Percentiles rank a stretch among this genome's conserved stretches.
These are phyloP conservation scores for Aquanectria penicillioides DNA, from an alignment of 2,329 filamentous ascomycete genomes.

Conservation along the genomic window DNA sequence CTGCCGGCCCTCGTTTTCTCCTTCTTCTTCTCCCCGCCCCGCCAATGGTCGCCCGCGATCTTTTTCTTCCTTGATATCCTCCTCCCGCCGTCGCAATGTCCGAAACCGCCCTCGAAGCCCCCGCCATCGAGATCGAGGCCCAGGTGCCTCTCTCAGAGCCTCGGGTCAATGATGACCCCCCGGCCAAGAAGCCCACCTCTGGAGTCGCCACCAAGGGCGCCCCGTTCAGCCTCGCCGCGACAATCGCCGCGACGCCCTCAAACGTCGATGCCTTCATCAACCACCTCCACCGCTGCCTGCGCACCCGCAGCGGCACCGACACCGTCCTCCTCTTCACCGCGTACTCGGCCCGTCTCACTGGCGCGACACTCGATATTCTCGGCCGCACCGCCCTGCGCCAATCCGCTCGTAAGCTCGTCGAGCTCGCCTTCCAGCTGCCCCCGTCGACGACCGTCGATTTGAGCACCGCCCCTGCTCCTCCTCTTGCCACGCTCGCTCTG, in stretches of 20 bases:
- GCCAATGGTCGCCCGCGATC: conserved; percentile 33
- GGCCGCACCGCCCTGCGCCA: conserved; percentile 67
- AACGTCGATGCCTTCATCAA: conserved; percentile 62
- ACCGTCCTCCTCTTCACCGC: conserved; percentile 73
- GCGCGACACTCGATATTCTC: conserved; percentile 61
- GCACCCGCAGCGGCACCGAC: conserved; percentile 76
- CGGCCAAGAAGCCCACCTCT: conserved; percentile 26
- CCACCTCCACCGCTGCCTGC: conserved; percentile 70
- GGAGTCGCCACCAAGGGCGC: background rate
- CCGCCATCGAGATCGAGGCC: conserved; percentile 37
- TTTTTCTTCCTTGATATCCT: conserved; percentile 7
- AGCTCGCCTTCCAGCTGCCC: conserved; percentile 62
- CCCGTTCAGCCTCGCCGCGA: conserved; percentile 16
- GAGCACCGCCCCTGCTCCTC: conserved; percentile 50
- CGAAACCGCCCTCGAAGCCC: conserved; percentile 36
- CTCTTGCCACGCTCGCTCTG: conserved; percentile 56
- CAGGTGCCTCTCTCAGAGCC: conserved; percentile 37
- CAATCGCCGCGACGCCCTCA: conserved; percentile 33
- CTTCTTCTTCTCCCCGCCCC: background rate
- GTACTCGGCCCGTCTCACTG: conserved; percentile 70
- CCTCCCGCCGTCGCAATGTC: conserved; percentile 34
- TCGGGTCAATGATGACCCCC: conserved; percentile 29
- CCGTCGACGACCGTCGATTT: conserved; percentile 59
- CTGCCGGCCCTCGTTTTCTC: background rate
- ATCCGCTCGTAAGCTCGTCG: conserved; percentile 61